phyloP scores from a whole-genome alignment of 2,329 filamentous ascomycete genomes.

The Colletotrichum theobromicola region DNA sequence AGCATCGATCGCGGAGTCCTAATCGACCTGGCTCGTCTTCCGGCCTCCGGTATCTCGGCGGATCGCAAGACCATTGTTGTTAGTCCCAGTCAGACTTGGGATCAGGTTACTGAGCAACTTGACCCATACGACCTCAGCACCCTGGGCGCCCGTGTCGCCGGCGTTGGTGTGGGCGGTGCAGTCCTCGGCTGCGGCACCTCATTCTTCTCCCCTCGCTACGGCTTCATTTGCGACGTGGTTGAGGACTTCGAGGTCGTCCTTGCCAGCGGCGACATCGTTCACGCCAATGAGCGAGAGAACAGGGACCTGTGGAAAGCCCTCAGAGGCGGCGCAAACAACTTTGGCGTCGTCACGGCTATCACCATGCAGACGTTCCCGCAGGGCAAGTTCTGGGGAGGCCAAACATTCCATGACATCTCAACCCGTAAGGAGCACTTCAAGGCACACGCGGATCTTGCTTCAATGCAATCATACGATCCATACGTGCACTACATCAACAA shows the following conservation, averaged over 20 bases:
- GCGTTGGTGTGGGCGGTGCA: slow-evolving; percentile 44
- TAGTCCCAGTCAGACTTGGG: slow-evolving; percentile 44
- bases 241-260: slow-evolving; percentile 34
- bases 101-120: slow-evolving; percentile 41
- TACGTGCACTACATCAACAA: slow-evolving; percentile 10
- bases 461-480: neutral
- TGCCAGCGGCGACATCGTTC: slow-evolving; percentile 42
- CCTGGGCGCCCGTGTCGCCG: slow-evolving; percentile 41
- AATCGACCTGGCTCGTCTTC: neutral
- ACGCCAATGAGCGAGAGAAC: slow-evolving; percentile 38
- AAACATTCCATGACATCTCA: neutral
- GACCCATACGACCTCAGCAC: slow-evolving; percentile 36
- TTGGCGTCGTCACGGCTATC: slow-evolving; percentile 37
- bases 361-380: neutral
- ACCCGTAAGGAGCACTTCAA: neutral
- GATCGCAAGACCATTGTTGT: slow-evolving; percentile 36
- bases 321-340: slow-evolving; percentile 50
- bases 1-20: slow-evolving; percentile 16
- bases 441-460: neutral
- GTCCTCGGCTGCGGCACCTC: slow-evolving; percentile 6
- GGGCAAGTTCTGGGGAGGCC: slow-evolving; percentile 4
- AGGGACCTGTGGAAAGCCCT: slow-evolving; percentile 48
- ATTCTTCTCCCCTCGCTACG: slow-evolving; percentile 4
- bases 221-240: slow-evolving; percentile 3
- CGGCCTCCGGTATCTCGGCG: slow-evolving; percentile 21